Percentiles rank a stretch among this genome's conserved stretches.
Conservation (phyloP, 129 eudicot species). For the Flaveria brownii region DNA sequence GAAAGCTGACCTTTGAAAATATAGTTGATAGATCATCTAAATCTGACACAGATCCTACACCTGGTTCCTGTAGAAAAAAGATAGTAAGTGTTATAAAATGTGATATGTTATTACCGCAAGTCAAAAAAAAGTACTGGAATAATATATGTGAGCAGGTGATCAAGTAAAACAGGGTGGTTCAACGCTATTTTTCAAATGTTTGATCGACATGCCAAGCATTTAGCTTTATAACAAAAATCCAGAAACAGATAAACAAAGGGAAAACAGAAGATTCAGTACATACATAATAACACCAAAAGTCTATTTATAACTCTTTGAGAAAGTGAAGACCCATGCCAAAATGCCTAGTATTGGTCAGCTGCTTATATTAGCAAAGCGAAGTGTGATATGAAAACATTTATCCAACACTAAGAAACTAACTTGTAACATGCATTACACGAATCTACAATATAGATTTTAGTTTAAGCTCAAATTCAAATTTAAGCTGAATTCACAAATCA, state of each 20-base stretch:
- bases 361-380: neutral
- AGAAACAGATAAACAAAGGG: too few species aligned
- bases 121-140: neutral
- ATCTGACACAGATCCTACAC: constrained; percentile 78
- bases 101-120: neutral
- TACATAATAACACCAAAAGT: neutral
- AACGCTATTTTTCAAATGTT: neutral
- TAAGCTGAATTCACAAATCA: neutral
- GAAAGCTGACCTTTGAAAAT: constrained; percentile 74
- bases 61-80: constrained; percentile 54
- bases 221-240: neutral
- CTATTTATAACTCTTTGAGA: neutral
- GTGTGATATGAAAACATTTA: constrained; percentile 13
- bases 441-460: neutral
- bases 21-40: constrained; percentile 86
- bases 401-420: neutral
- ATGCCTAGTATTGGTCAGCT: neutral
- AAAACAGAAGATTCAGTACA: neutral
- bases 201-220: neutral
- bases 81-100: constrained; percentile 1
- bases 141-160: neutral
- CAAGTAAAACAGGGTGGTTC: constrained; percentile 1
- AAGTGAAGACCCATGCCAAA: neutral
- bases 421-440: neutral
- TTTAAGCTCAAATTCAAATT: neutral